These are phyloP conservation scores for Pichia eremophila DNA, from an alignment of 805 yeast genomes.

Conservation along the genomic window DNA sequence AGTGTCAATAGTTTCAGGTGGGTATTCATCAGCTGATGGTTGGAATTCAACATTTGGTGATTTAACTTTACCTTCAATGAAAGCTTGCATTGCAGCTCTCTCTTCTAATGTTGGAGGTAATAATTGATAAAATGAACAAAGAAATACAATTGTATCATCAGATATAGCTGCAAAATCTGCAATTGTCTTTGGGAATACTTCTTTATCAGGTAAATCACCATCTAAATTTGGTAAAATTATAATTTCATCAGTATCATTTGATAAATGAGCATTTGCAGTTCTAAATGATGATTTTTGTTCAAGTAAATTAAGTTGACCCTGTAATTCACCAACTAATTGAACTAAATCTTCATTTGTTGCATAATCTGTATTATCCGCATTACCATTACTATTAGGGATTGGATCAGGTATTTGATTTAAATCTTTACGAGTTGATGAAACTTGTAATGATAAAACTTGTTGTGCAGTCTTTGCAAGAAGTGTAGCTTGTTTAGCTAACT, in stretches of 20 bases:
- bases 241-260: constrained; percentile 33
- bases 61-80: constrained; percentile 40
- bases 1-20: constrained; percentile 41
- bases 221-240: constrained; percentile 72
- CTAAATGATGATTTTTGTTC: constrained; percentile 75
- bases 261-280: constrained; percentile 49
- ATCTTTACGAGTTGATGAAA: constrained; percentile 35
- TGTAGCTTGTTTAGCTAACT: constrained; percentile 44
- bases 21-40: constrained; percentile 24
- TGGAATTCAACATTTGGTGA: constrained; percentile 27
- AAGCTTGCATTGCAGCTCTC: constrained; percentile 40
- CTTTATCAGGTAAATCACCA: constrained; percentile 55
- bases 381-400: too few relatives aligned
- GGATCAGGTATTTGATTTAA: constrained; percentile 17
- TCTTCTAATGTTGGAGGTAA: constrained; percentile 56
- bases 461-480: constrained; percentile 72
- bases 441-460: constrained; percentile 62
- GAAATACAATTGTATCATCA: constrained; percentile 37
- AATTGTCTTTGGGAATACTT: constrained; percentile 49
- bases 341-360: constrained; percentile 79
- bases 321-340: constrained; percentile 81
- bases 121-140: constrained; percentile 69
- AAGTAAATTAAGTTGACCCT: constrained; percentile 69
- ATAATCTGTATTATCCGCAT: constrained; percentile 42
- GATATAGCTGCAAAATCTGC: constrained; percentile 40